These are phyloP conservation scores for Aspergillus tubingensis DNA, from an alignment of 2,329 filamentous ascomycete genomes.

Conservation along the genomic window DNA sequence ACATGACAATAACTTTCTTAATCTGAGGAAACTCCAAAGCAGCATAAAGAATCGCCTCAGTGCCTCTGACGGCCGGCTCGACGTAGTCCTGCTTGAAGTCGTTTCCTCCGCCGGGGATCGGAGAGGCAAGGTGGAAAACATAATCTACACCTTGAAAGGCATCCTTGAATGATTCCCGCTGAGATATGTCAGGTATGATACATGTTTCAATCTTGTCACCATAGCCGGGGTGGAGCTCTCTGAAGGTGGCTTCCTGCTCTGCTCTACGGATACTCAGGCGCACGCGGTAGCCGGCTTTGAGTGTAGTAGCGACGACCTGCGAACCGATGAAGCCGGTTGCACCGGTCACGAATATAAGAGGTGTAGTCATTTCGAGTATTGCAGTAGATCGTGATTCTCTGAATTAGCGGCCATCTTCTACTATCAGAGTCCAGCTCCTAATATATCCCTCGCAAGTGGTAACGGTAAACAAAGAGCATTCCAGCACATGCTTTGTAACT, in stretches of 20 bases:
- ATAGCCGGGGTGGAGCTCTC: slow-evolving; percentile 9
- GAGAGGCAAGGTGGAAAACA: slow-evolving; percentile 26
- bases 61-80: slow-evolving; percentile 9
- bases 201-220: slow-evolving; percentile 16
- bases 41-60: neutral
- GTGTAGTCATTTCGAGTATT: neutral
- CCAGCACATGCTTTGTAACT: neutral
- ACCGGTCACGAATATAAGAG: slow-evolving; percentile 25
- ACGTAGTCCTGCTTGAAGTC: slow-evolving; percentile 10
- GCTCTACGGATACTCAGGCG: slow-evolving; percentile 21
- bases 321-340: slow-evolving; percentile 29
- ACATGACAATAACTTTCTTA: slow-evolving; percentile 11
- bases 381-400: no score
- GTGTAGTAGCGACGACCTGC: slow-evolving; percentile 8
- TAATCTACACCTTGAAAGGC: slow-evolving; percentile 20
- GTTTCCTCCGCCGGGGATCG: slow-evolving; percentile 11
- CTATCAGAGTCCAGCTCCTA: neutral
- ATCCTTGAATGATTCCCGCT: slow-evolving; percentile 7
- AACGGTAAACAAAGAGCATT: neutral
- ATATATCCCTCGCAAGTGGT: neutral
- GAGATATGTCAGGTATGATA: slow-evolving; percentile 21
- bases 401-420: neutral
- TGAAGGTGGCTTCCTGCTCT: slow-evolving; percentile 15
- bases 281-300: slow-evolving; percentile 22
- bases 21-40: neutral